These are phyloP conservation scores for Neolentinus lepideus DNA, from an alignment of 1,284 basidiomycete genomes.

Conservation along the genomic window DNA sequence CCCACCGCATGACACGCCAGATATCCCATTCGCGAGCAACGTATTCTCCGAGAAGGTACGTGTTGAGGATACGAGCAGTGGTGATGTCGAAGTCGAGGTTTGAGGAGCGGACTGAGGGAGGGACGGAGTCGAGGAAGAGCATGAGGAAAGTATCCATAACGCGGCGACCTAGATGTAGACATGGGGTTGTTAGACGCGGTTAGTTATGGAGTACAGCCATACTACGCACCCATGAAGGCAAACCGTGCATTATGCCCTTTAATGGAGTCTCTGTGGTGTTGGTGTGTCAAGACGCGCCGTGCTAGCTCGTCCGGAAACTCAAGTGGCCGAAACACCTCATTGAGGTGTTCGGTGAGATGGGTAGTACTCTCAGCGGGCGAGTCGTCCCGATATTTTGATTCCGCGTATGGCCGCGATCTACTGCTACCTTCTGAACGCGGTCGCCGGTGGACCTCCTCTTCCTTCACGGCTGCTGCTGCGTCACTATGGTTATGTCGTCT, in stretches of 20 bases:
- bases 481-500: not conserved
- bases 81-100: constrained; percentile 47
- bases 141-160: constrained; percentile 66
- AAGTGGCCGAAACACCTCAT: constrained; percentile 54
- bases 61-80: constrained; percentile 47
- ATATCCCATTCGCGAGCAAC: constrained; percentile 69
- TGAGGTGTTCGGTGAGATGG: constrained; percentile 34
- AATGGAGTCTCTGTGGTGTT: constrained; percentile 56
- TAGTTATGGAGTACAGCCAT: constrained; percentile 2
- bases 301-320: constrained; percentile 65
- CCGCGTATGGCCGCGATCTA: not conserved
- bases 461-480: not conserved
- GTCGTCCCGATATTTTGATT: not conserved
- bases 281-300: constrained; percentile 65
- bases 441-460: not conserved
- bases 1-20: constrained; percentile 63
- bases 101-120: constrained; percentile 37
- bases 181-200: not conserved
- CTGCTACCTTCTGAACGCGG: not conserved
- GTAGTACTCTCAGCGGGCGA: not conserved
- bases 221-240: constrained; percentile 57
- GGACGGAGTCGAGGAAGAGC: constrained; percentile 57
- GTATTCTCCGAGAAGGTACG: constrained; percentile 62
- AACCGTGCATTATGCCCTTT: constrained; percentile 65
- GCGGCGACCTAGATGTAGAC: constrained; percentile 49